These are phyloP conservation scores for Leishmania turanica DNA, from an alignment of 208 protist species.

Conservation along the genomic window DNA sequence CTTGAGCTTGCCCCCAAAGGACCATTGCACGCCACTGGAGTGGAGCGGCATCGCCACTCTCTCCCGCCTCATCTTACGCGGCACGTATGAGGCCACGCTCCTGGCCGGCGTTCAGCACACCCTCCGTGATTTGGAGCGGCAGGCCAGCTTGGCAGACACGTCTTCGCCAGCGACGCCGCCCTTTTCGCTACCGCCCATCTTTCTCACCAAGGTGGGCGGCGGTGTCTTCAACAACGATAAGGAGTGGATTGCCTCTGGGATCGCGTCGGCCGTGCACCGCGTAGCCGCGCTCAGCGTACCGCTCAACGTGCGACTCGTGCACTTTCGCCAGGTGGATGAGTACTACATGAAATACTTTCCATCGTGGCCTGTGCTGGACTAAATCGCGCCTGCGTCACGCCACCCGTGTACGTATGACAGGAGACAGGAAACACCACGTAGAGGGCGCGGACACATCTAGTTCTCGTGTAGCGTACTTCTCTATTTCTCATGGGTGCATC, in stretches of 20 bases:
- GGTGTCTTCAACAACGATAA: conserved; percentile 52
- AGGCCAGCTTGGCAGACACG: neutral
- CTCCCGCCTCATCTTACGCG: conserved; percentile 37
- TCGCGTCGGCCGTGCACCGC: conserved; percentile 14
- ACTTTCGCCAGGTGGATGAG: conserved; percentile 31
- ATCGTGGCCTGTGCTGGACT: conserved; percentile 13
- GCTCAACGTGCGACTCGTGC: conserved; percentile 47
- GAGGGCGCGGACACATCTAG: neutral
- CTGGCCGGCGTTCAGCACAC: conserved; percentile 47
- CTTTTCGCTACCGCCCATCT: conserved; percentile 32
- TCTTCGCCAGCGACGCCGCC: neutral
- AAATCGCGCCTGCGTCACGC: neutral
- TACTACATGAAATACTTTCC: conserved; percentile 25
- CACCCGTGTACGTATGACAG: no score
- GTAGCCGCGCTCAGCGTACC: conserved; percentile 35
- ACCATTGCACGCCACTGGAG: neutral
- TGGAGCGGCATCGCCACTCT: conserved; percentile 21
- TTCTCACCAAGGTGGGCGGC: conserved; percentile 58
- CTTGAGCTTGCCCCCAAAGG: conserved; percentile 28
- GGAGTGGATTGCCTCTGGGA: conserved; percentile 41
- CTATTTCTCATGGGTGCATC: conserved; percentile 10
- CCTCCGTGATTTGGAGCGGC: conserved; percentile 26
- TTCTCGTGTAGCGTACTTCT: neutral
- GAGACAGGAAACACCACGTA: neutral
- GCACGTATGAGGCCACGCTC: conserved; percentile 61